Conservation (phyloP, 345 rosid genomes). For the Euphorbia pulcherrima region DNA sequence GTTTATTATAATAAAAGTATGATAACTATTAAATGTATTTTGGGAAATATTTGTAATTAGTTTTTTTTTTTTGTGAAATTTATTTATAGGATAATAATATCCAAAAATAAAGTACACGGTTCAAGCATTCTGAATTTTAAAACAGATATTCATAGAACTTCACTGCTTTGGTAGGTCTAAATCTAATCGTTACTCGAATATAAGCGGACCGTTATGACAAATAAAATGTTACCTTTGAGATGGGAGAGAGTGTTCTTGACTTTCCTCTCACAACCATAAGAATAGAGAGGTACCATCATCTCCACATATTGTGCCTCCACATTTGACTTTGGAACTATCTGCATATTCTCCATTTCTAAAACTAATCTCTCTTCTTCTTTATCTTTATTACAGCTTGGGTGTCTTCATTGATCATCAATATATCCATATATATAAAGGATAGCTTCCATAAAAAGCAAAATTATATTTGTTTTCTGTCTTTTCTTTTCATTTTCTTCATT, state of each 20-base stretch:
- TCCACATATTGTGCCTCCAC: conserved; percentile 92
- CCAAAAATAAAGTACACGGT: too few relatives aligned
- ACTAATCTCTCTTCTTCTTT: not conserved
- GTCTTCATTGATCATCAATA: not conserved
- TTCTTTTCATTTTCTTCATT: conserved; percentile 10
- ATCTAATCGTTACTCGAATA: too few relatives aligned
- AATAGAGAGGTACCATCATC: conserved; percentile 90
- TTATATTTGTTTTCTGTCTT: not conserved
- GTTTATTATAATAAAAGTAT: too few relatives aligned
- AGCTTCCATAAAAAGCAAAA: not conserved
- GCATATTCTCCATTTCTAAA: conserved; percentile 58
- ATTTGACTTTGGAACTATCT: conserved; percentile 53
- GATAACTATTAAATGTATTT: too few relatives aligned
- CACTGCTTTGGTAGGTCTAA: too few relatives aligned
- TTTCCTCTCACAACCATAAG: conserved; percentile 79
- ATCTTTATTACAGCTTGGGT: not conserved
- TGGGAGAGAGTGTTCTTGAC: conserved; percentile 63
- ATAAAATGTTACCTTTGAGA: conserved; percentile 56
- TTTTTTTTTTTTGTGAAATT: too few relatives aligned
- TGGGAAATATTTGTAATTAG: too few relatives aligned
- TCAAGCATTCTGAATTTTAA: too few relatives aligned
- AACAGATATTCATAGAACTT: too few relatives aligned
- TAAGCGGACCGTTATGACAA: not conserved
- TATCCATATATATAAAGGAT: not conserved
- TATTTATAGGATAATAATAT: too few relatives aligned